A percentile compares a stretch with the other conserved stretches of the same genome.
Conservation (phyloP, 31 red algal genomes). For the Porphyra umbilicalis region DNA sequence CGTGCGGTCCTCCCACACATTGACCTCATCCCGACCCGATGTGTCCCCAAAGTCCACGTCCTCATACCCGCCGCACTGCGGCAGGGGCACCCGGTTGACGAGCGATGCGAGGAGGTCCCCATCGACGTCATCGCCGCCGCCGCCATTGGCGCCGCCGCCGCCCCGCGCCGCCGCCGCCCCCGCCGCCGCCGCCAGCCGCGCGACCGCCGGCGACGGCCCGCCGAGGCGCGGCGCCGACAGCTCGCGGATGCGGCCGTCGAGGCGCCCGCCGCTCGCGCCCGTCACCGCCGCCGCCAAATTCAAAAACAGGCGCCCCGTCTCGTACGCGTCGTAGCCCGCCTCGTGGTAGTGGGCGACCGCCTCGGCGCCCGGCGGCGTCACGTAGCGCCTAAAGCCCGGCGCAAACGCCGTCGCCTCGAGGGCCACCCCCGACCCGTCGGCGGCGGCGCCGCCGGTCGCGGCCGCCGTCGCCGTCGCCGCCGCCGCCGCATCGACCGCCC, state of each 20-base stretch:
- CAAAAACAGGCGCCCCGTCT: slow-evolving; percentile 47
- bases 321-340: slow-evolving; percentile 48
- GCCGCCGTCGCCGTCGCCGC: not conserved
- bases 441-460: not conserved
- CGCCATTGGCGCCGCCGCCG: not conserved
- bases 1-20: not conserved
- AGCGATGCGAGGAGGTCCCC: not conserved
- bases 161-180: not conserved
- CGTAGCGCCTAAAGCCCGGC: slow-evolving; percentile 40
- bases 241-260: not conserved
- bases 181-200: not conserved
- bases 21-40: not conserved
- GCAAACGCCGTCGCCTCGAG: not conserved
- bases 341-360: slow-evolving; percentile 21
- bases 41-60: slow-evolving; percentile 2
- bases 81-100: slow-evolving; percentile 1
- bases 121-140: not conserved
- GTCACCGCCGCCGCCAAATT: not conserved
- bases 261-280: not conserved
- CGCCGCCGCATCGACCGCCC: not conserved
- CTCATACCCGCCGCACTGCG: slow-evolving; percentile 1
- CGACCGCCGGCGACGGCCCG: not conserved
- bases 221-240: not conserved
- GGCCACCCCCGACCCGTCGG: not conserved
- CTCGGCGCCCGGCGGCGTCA: not conserved